phyloP scores from a whole-genome alignment of 345 rosid species.

The Microthlaspi erraticum region DNA sequence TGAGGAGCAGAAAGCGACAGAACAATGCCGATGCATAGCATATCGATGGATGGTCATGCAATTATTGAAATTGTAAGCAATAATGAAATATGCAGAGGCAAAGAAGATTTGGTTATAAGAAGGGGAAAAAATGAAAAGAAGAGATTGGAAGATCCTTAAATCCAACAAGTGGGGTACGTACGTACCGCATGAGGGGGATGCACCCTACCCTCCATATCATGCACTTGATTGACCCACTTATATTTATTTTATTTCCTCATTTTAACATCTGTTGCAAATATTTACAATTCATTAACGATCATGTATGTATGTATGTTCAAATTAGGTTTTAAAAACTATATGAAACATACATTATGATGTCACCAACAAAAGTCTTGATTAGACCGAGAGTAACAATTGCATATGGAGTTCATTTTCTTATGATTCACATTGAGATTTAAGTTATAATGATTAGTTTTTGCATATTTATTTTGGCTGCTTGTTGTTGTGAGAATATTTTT shows the following conservation, averaged over 20 bases:
- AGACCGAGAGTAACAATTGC: constrained; percentile 14
- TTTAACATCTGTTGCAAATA: not conserved
- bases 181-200: constrained; percentile 41
- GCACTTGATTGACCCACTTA: constrained; percentile 33
- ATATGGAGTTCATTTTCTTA: not conserved
- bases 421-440: constrained; percentile 22
- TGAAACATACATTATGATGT: not conserved
- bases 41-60: constrained; percentile 8
- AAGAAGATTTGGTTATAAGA: constrained; percentile 12
- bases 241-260: not conserved
- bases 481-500: constrained; percentile 36
- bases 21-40: constrained; percentile 36
- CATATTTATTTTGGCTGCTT: constrained; percentile 36
- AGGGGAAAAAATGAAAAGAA: not conserved
- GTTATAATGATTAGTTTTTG: constrained; percentile 25
- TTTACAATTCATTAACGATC: not conserved
- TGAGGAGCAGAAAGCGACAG: constrained; percentile 18
- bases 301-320: too few species aligned
- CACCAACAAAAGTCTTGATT: not conserved
- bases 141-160: constrained; percentile 40
- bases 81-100: constrained; percentile 26
- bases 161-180: constrained; percentile 47
- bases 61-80: constrained; percentile 24
- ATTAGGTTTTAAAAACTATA: not conserved
- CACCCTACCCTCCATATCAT: constrained; percentile 46